Conservation (phyloP, 2,329 filamentous ascomycete species). For the Trichoderma breve region DNA sequence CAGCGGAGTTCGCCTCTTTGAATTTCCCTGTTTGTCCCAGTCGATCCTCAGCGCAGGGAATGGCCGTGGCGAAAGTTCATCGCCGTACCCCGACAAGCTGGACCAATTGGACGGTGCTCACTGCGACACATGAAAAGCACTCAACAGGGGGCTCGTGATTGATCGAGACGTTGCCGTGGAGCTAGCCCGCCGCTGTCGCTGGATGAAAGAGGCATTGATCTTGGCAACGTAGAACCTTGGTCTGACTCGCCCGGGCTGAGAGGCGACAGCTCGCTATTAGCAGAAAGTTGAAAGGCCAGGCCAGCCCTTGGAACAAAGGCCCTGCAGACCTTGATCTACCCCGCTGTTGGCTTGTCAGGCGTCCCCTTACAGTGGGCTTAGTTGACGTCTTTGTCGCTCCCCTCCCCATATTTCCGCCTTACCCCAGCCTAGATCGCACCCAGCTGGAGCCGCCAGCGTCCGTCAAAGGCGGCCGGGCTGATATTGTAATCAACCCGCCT, state of each 20-base stretch:
- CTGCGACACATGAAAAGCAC: conserved; percentile 1
- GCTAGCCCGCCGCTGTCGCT: not conserved
- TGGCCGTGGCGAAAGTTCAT: conserved; percentile 10
- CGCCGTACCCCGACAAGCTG: not conserved
- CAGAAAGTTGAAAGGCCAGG: not conserved
- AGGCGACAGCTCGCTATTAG: not conserved
- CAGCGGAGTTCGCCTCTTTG: not conserved
- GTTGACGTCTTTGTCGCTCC: conserved; percentile 7
- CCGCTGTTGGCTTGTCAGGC: conserved; percentile 17
- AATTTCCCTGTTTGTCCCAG: not conserved
- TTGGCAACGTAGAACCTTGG: not conserved
- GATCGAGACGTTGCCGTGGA: not conserved
- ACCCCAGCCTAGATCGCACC: conserved; percentile 19
- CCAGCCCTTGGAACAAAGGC: not conserved
- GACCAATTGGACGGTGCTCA: conserved; percentile 2
- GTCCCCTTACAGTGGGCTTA: conserved; percentile 6
- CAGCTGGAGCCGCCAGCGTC: conserved; percentile 13
- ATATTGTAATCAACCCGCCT: conserved; percentile 14
- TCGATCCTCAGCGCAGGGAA: not conserved
- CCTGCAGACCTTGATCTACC: conserved; percentile 1
- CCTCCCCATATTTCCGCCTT: conserved; percentile 14
- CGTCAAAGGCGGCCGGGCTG: conserved; percentile 3
- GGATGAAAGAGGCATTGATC: not conserved
- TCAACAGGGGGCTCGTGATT: conserved; percentile 5
- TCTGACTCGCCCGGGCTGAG: not conserved